phyloP scores from a whole-genome alignment of 805 yeast genomes.

The Saccharomycopsis guyanensis region DNA sequence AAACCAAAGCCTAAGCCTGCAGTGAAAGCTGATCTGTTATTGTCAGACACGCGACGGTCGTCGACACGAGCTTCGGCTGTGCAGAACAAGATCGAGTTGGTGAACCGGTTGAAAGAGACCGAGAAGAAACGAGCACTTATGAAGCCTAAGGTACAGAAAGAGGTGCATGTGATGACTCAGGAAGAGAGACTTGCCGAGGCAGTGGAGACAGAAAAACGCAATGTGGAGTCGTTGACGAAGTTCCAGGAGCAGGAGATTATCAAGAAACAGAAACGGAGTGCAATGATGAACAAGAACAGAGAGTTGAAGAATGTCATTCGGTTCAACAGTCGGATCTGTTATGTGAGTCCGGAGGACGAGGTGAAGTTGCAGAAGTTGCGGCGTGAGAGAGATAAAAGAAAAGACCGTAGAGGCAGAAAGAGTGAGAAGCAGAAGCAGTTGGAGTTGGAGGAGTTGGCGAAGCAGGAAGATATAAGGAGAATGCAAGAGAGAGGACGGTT shows the following conservation, averaged over 20 bases:
- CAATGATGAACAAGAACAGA: conserved; percentile 59
- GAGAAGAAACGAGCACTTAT: conserved; percentile 49
- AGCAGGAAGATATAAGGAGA: conserved; percentile 9
- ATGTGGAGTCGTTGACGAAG: conserved; percentile 61
- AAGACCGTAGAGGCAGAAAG: conserved; percentile 37
- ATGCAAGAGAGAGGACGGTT: conserved; percentile 6
- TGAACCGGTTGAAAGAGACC: conserved; percentile 61
- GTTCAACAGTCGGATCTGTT: conserved; percentile 38
- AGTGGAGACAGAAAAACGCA: conserved; percentile 71
- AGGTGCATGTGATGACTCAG: conserved; percentile 42
- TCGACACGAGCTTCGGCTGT: conserved; percentile 75
- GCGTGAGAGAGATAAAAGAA: conserved; percentile 35
- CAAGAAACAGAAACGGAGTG: conserved; percentile 71
- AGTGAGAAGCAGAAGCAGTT: conserved; percentile 35
- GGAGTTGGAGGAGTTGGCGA: conserved; percentile 6
- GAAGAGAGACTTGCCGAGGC: conserved; percentile 79
- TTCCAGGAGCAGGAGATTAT: conserved; percentile 81
- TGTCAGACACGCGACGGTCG: conserved; percentile 51
- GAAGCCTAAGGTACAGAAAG: conserved; percentile 28
- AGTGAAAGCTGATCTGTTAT: conserved; percentile 39
- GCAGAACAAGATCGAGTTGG: conserved; percentile 70
- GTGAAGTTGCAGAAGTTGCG: conserved; percentile 36
- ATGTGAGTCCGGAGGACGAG: conserved; percentile 59
- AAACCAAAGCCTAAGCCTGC: conserved; percentile 28
- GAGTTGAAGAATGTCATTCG: conserved; percentile 53